These are phyloP conservation scores for Sporothrix luriei DNA, from an alignment of 2,329 filamentous ascomycete species.

Conservation along the genomic window DNA sequence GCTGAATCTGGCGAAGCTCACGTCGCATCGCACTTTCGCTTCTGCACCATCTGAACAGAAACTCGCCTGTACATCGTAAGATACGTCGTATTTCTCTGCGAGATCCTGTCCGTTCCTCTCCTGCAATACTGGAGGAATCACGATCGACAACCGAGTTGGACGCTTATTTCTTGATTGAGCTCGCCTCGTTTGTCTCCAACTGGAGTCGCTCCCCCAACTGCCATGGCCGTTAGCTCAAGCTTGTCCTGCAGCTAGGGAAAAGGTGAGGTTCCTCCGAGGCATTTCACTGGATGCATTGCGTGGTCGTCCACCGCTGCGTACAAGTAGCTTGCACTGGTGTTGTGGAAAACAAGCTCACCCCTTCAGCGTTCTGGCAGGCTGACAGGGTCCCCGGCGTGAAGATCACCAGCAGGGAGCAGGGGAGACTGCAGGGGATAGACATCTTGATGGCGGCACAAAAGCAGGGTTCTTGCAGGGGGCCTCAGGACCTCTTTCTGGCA, in stretches of 20 bases:
- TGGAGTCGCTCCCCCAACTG: background rate
- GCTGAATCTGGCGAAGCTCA: conserved; percentile 9
- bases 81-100: background rate
- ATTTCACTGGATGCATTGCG: background rate
- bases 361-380: background rate
- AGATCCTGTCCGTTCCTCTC: background rate
- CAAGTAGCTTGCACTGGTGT: conserved; percentile 6
- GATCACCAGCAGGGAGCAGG: conserved; percentile 10
- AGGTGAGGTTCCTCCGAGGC: background rate
- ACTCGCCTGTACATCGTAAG: too few relatives aligned
- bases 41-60: conserved; percentile 22
- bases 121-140: background rate
- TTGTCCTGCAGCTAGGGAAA: conserved; percentile 18
- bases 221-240: conserved; percentile 3
- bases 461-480: conserved; percentile 17
- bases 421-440: background rate
- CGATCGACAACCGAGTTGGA: background rate
- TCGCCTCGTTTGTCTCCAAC: conserved; percentile 21
- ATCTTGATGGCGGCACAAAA: background rate
- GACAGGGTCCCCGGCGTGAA: background rate
- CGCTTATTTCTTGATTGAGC: background rate
- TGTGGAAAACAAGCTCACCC: conserved; percentile 13
- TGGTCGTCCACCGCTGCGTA: background rate
- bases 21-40: conserved; percentile 28
- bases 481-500: background rate